Conservation (phyloP, 371 early-diverging fungal species). For the Rhizopus stolonifer region DNA sequence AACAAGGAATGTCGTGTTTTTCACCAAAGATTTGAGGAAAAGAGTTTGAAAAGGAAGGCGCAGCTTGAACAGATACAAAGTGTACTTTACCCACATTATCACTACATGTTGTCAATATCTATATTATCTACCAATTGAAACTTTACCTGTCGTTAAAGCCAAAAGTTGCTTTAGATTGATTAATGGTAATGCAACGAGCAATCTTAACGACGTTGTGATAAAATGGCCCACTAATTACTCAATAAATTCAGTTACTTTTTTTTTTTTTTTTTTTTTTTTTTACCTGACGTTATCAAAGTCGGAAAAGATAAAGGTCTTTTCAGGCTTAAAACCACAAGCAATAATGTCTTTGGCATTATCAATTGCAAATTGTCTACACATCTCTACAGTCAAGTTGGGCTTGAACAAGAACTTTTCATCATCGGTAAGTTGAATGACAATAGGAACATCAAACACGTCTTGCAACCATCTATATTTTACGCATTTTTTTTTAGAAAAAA, state of each 20-base stretch:
- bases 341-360: slow-evolving; percentile 98
- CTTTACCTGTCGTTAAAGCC: slow-evolving; percentile 81
- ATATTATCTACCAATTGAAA: background rate
- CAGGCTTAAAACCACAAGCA: slow-evolving; percentile 97
- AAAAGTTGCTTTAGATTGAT: slow-evolving; percentile 86
- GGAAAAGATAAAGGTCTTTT: slow-evolving; percentile 99
- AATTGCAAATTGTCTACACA: slow-evolving; percentile 75
- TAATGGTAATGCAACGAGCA: slow-evolving; percentile 83
- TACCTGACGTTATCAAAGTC: slow-evolving; percentile 92
- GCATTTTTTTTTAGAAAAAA: background rate
- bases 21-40: slow-evolving; percentile 96
- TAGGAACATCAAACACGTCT: slow-evolving; percentile 94
- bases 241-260: background rate
- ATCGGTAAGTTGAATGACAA: slow-evolving; percentile 99
- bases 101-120: slow-evolving; percentile 28
- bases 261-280: slow-evolving; percentile 3
- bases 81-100: slow-evolving; percentile 91
- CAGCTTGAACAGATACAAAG: slow-evolving; percentile 92
- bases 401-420: slow-evolving; percentile 99
- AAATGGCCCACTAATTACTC: slow-evolving; percentile 66
- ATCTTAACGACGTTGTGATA: slow-evolving; percentile 92
- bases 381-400: slow-evolving; percentile 86
- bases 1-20: slow-evolving; percentile 89
- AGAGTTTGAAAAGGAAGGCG: slow-evolving; percentile 93
- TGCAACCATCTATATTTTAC: slow-evolving; percentile 84